Percentiles rank a stretch among this genome's conserved stretches.
Conservation (phyloP, 345 rosid species). For the Ceriops zippeliana region DNA sequence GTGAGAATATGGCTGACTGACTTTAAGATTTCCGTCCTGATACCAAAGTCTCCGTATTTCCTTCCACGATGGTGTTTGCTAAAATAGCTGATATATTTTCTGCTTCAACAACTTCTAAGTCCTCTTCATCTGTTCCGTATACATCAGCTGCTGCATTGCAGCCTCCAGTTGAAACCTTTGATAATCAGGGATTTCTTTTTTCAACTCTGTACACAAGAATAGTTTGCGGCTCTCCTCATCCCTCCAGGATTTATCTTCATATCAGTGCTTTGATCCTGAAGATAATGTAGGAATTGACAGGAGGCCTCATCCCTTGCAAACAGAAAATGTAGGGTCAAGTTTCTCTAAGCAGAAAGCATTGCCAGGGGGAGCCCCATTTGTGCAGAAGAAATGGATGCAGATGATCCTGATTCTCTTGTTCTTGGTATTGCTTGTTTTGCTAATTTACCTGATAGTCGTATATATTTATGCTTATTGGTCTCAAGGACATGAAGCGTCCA, state of each 20-base stretch:
- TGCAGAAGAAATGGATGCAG: conserved; percentile 59
- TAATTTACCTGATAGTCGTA: conserved; percentile 51
- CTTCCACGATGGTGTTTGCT: conserved; percentile 54
- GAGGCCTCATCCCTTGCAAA: conserved; percentile 37
- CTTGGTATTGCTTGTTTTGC: conserved; percentile 50
- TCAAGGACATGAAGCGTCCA: conserved; percentile 62
- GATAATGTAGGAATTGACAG: conserved; percentile 45
- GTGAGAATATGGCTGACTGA: too few species aligned
- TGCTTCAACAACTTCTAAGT: conserved; percentile 37
- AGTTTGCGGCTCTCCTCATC: conserved; percentile 71
- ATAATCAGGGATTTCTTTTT: conserved; percentile 35
- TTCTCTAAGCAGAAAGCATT: conserved; percentile 79
- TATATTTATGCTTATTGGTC: conserved; percentile 72
- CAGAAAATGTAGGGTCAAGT: conserved; percentile 58
- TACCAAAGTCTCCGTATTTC: too few species aligned
- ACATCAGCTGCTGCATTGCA: conserved; percentile 45
- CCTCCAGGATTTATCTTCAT: conserved; percentile 81
- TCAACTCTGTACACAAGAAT: conserved; percentile 44
- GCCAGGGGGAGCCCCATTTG: conserved; percentile 40
- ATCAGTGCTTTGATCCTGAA: conserved; percentile 53
- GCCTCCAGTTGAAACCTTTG: conserved; percentile 33
- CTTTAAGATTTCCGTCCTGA: too few species aligned
- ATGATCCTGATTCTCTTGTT: conserved; percentile 46
- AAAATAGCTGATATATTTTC: conserved; percentile 48
- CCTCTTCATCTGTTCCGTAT: conserved; percentile 43